A percentile compares a stretch with the other conserved stretches of the same genome.
phyloP scores from a whole-genome alignment of 106 monocot species.

The Allium fistulosum region DNA sequence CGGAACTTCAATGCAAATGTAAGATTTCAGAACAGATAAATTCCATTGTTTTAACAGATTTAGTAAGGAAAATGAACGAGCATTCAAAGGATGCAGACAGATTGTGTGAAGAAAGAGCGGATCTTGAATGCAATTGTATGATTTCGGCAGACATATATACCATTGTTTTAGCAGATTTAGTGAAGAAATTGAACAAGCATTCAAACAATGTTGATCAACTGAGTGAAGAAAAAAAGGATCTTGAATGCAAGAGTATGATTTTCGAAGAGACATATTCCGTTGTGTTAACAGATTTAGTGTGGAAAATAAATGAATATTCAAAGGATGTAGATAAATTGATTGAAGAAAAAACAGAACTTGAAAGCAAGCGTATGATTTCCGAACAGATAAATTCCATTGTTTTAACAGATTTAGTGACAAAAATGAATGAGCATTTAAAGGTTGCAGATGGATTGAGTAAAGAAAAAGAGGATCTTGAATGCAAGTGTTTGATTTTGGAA shows the following conservation, averaged over 20 bases:
- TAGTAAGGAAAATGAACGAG: conserved; percentile 1
- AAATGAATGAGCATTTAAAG: too few species aligned
- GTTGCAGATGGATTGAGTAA: too few species aligned
- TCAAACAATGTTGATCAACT: conserved; percentile 14
- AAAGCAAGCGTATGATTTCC: too few species aligned
- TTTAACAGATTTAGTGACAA: too few species aligned
- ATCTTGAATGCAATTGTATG: conserved; percentile 6
- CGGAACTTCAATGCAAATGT: conserved; percentile 12
- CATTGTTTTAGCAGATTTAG: conserved; percentile 3
- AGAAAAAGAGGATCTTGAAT: too few species aligned
- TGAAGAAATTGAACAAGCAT: neutral
- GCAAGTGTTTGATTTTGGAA: too few species aligned
- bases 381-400: too few species aligned
- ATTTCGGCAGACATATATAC: conserved; percentile 18
- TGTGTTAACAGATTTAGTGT: conserved; percentile 13
- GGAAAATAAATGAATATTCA: neutral
- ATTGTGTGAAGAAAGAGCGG: neutral
- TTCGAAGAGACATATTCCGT: conserved; percentile 18
- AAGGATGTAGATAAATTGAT: too few species aligned
- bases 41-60: conserved; percentile 16
- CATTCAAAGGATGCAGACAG: conserved; percentile 7
- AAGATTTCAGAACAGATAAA: conserved; percentile 12
- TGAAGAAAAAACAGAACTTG: too few species aligned
- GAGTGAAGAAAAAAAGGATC: conserved; percentile 19
- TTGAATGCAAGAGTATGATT: conserved; percentile 10